phyloP scores from a whole-genome alignment of 1,284 basidiomycete genomes.

The Lentinula novae-zelandiae region DNA sequence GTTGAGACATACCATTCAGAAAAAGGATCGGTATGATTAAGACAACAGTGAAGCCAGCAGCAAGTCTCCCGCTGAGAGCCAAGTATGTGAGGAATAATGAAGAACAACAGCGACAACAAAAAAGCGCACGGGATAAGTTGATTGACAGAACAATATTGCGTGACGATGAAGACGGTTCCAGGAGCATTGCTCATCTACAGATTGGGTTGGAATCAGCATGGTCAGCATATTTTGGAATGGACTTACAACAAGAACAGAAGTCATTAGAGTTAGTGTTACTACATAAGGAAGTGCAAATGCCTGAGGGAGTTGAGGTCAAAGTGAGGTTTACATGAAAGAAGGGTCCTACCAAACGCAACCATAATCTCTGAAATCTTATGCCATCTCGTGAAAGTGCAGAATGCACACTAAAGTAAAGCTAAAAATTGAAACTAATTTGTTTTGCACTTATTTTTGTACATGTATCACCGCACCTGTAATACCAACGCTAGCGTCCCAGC shows the following conservation, averaged over 20 bases:
- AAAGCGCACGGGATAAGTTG: background rate
- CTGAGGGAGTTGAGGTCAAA: background rate
- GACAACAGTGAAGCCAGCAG: slow-evolving; percentile 5
- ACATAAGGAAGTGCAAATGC: background rate
- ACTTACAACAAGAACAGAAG: background rate
- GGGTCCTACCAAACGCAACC: background rate
- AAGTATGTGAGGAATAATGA: background rate
- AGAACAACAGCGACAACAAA: background rate
- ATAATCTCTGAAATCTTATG: background rate
- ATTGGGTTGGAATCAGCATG: background rate
- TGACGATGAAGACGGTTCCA: background rate
- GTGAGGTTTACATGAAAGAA: background rate
- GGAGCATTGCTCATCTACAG: background rate
- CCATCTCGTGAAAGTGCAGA: background rate
- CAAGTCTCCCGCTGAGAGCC: slow-evolving; percentile 1
- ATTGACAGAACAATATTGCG: background rate
- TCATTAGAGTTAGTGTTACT: background rate
- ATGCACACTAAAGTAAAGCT: background rate
- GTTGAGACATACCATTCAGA: background rate
- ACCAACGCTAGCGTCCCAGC: slow-evolving; percentile 6
- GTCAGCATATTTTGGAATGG: background rate
- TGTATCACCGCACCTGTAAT: background rate
- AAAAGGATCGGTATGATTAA: background rate
- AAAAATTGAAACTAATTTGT: background rate
- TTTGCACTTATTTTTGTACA: background rate